Evolutionary conservation across 495 filamentous ascomycete species (phyloP).

Genomic region (Jackrogersella multiformis): DNA sequence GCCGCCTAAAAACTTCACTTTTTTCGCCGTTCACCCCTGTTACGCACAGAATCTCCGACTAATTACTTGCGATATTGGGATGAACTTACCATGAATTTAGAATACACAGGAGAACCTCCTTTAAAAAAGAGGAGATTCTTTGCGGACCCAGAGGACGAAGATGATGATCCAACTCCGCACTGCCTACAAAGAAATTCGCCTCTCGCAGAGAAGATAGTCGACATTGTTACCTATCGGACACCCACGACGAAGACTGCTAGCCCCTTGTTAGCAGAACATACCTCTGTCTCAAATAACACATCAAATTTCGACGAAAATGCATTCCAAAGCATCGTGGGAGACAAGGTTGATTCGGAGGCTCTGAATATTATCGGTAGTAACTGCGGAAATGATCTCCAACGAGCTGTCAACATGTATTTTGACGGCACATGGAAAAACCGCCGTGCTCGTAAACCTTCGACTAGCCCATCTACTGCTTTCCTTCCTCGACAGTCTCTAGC

Average conservation of each 20-base stretch:
- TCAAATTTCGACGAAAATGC: conserved; percentile 70
- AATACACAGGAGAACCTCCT: conserved; percentile 68
- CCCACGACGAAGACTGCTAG: neutral
- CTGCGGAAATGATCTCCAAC: conserved; percentile 70
- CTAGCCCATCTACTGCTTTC: conserved; percentile 19
- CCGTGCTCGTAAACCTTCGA: conserved; percentile 14
- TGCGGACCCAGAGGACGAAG: conserved; percentile 60
- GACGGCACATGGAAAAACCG: conserved; percentile 88
- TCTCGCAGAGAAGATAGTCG: conserved; percentile 35
- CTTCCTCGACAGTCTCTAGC: conserved; percentile 3
- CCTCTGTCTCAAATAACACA: conserved; percentile 14
- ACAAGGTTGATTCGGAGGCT: conserved; percentile 62
- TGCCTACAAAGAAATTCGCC: conserved; percentile 26
- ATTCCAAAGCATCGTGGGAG: conserved; percentile 77
- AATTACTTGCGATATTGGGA: neutral
- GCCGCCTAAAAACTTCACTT: too few relatives aligned
- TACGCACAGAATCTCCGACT: neutral
- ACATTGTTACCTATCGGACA: conserved; percentile 16
- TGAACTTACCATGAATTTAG: conserved; percentile 61
- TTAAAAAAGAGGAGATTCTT: conserved; percentile 87
- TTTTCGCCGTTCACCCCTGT: too few relatives aligned
- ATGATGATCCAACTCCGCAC: conserved; percentile 16
- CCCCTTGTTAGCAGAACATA: neutral
- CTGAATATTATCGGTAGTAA: conserved; percentile 63
- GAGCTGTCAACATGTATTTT: conserved; percentile 85